phyloP scores from a whole-genome alignment of 169 alveolate genomes.

The Amoebophrya sp. region DNA sequence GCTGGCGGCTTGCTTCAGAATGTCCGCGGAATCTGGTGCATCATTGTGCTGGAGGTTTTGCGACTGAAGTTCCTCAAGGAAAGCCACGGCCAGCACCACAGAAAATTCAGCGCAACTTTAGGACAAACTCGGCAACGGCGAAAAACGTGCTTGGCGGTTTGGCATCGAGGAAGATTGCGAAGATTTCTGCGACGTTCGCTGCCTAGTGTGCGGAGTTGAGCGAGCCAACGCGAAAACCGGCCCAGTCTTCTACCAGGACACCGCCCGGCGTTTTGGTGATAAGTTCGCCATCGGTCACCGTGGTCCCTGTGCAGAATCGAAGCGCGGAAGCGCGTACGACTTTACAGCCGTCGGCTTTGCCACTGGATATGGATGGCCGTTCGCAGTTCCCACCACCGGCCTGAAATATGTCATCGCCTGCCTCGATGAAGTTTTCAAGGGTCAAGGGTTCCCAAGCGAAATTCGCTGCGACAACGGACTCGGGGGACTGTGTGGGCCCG shows the following conservation, averaged over 20 bases:
- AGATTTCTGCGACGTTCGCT: background rate
- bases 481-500: background rate
- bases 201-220: background rate
- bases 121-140: background rate
- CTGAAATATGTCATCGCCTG: background rate
- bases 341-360: background rate
- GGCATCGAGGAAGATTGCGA: background rate
- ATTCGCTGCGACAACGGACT: constrained; percentile 17
- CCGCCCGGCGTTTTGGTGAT: background rate
- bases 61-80: background rate
- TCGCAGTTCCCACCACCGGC: background rate
- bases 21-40: background rate
- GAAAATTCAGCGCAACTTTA: background rate
- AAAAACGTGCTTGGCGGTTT: background rate
- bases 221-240: background rate
- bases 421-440: background rate
- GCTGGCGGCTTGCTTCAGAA: background rate
- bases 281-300: background rate
- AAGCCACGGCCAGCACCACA: background rate
- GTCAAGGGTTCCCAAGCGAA: background rate
- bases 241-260: background rate
- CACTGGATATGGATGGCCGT: background rate
- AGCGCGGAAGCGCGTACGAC: background rate
- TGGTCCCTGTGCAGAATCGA: background rate
- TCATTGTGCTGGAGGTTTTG: background rate